These are phyloP conservation scores for Spirogloea muscicola DNA, from an alignment of 139 green algal species.

Conservation along the genomic window DNA sequence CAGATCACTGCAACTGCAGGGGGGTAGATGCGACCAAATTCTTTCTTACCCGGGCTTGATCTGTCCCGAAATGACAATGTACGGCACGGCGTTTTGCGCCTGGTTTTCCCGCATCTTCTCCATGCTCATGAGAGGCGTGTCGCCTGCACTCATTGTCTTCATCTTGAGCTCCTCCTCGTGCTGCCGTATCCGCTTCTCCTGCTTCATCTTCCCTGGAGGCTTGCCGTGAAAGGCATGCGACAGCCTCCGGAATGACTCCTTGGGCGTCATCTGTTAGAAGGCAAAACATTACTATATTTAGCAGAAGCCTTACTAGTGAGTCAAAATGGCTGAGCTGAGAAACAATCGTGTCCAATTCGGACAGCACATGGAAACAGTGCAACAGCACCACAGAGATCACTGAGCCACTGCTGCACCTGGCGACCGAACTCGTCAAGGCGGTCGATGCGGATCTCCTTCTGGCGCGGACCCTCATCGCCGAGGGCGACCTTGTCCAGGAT, in stretches of 20 bases:
- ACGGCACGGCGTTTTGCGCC: constrained; percentile 5
- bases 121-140: constrained; percentile 39
- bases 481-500: constrained; percentile 43
- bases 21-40: neutral
- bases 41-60: constrained; percentile 40
- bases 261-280: constrained; percentile 73
- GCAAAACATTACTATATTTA: constrained; percentile 2
- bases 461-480: neutral
- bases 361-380: too few species aligned
- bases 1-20: neutral
- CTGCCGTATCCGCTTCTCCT: constrained; percentile 73
- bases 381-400: neutral
- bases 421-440: constrained; percentile 84
- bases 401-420: constrained; percentile 51
- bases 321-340: too few species aligned
- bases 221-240: constrained; percentile 92
- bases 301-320: too few species aligned
- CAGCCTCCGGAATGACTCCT: constrained; percentile 87
- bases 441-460: constrained; percentile 61
- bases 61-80: constrained; percentile 34
- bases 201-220: constrained; percentile 75
- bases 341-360: too few species aligned
- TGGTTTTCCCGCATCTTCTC: constrained; percentile 37
- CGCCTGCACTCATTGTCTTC: constrained; percentile 42
- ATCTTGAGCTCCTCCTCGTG: constrained; percentile 64